These are phyloP conservation scores for Flaveria brownii DNA, from an alignment of 129 eudicot species.

Conservation along the genomic window DNA sequence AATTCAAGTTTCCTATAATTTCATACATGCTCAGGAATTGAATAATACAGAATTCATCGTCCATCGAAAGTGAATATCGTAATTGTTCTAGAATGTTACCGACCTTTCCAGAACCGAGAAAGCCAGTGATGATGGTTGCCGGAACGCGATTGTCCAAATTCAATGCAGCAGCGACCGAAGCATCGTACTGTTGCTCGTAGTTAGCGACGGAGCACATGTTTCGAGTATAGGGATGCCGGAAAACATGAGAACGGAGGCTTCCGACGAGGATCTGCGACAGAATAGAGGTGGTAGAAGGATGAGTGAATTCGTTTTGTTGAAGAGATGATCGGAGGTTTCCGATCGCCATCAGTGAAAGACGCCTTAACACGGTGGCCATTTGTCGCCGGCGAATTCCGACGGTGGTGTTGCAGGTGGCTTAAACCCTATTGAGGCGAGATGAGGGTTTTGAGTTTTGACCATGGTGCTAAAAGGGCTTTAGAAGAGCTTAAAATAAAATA, in stretches of 20 bases:
- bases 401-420: constrained; percentile 5
- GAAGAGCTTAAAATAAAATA: too few species aligned
- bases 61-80: too few species aligned
- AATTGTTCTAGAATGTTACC: not conserved
- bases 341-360: constrained; percentile 40
- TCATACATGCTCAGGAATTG: too few species aligned
- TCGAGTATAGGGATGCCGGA: constrained; percentile 36
- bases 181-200: constrained; percentile 40
- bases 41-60: too few species aligned
- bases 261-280: constrained; percentile 37
- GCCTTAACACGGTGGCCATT: constrained; percentile 52
- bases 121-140: constrained; percentile 91
- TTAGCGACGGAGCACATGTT: constrained; percentile 42
- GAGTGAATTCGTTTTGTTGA: constrained; percentile 19
- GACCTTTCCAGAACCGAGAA: constrained; percentile 97
- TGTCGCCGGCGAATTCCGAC: constrained; percentile 19
- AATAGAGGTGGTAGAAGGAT: constrained; percentile 19
- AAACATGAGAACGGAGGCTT: constrained; percentile 35
- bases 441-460: constrained; percentile 22
- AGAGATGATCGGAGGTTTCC: constrained; percentile 33
- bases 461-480: too few species aligned
- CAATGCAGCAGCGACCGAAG: constrained; percentile 57
- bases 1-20: too few species aligned
- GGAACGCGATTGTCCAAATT: constrained; percentile 77
- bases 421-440: constrained; percentile 29